Base-by-base conservation (phyloP, 1,139 yeast species). In the Yamadazyma conglobata region DNA sequence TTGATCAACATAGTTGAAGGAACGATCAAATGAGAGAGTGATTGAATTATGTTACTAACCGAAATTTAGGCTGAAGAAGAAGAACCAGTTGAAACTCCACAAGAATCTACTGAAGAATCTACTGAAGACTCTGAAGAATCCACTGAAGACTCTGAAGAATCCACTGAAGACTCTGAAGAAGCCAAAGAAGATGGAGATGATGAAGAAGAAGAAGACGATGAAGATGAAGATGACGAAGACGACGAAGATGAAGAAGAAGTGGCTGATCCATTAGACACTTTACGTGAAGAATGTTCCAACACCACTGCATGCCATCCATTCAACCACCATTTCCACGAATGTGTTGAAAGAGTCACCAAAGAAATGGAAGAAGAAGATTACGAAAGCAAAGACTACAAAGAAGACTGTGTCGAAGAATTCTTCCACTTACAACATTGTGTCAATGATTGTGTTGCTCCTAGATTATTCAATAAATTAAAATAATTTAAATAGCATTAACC, bases 321-420 rank as follows among this genome's bases (percentile, higher is more conserved):
- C 60, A 73, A 76, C 56, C 96, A 89, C 64, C 97, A 89, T 65
- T 88, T 83, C 68, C 81, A 84, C 42, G 96, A 89, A 64, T 91
- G 98, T 74, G 78, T 79, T 39, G 96, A 84, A 63, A 86, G 97
- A 70, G 97, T 91, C 46, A 79, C 89, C 47, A 77, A 80, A 60
- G 95, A 80, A 53, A 75, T 72, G 70, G 84, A 86, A 66, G 89
- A 86, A 53, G 82, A 77, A 46, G 94, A 69, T 44, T 88, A 89
- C 58, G 95, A 67, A 21, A 79, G 81, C 35, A 73, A 73, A 54
- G 79, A 71, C n/a, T 73, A 86, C 73, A 88, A 89, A 67, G 97
- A 89, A 70, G 95, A 89, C 66, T 91, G 98, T 72, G 82, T 89
- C 43, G 97, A 91, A 66, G 98, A 91, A 68, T 91, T 83, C 68